Base-by-base conservation (phyloP, 1,139 yeast genomes). In the Trichomonascaceae sp. region DNA sequence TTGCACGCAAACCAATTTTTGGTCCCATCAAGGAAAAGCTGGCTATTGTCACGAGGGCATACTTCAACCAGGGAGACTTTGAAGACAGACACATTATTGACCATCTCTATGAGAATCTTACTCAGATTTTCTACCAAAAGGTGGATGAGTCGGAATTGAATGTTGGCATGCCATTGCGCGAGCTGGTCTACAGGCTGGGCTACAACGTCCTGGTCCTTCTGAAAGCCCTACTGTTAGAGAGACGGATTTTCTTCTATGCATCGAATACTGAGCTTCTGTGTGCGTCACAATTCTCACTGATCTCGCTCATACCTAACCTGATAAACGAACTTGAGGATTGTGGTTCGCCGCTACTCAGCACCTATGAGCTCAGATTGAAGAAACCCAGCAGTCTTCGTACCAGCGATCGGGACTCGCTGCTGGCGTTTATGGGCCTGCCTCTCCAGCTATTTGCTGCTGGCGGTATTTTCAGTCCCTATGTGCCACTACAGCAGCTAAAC, bases 381-480 rank as follows among this genome's bases (percentile, higher is more conserved):
- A 71, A 74, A 42, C 79, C 89, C 2, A 68, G 72, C n/a, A 72
- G 87, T 13, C 64, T 89, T 41, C 76, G 73, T 45, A 75, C 93
- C 4, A 76, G 81, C 38, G 85, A 82, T 52, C 62, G 96, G 35
- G 67, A 68, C 42, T 80, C 94, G 1, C 68, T 87, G 56, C 59
- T 87, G 35, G 62, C 73, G 28, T 89, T 84, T 52, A 71, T 84
- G 54, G 98, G 98, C 0, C 64, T 89, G 29, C 98, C 98, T 0
- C 61, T 89, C 34, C 89, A 80, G 47, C 58, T 85, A 1, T 89
- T 89, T 58, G 84, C 85, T 8, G 71, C 75, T 46, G 93, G 93
- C 27, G 84, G 93, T 3, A 69, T 87, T 43, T 87, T 93, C 67
- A 79, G 81, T 44, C 97, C 98, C 0, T 89, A 87, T 54, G 69